phyloP scores from a whole-genome alignment of 1,284 basidiomycete species.

The Volvariella surrecta region DNA sequence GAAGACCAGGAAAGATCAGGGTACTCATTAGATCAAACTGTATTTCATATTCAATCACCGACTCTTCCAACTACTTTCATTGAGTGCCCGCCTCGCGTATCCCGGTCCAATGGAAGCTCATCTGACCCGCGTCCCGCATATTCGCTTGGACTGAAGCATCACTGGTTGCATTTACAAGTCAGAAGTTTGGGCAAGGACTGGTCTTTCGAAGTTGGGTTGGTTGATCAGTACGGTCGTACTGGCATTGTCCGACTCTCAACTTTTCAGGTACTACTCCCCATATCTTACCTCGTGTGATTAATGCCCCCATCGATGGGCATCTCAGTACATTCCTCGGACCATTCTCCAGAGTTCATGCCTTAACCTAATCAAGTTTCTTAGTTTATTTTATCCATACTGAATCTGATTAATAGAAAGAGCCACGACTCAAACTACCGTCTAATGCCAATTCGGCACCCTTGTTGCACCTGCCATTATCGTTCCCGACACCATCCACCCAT shows the following conservation, averaged over 20 bases:
- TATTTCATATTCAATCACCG: constrained; percentile 81
- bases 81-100: constrained; percentile 34
- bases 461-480: constrained; percentile 66
- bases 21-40: constrained; percentile 51
- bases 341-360: neutral
- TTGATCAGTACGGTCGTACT: constrained; percentile 49
- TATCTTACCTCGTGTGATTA: constrained; percentile 10
- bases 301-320: neutral
- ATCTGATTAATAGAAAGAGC: constrained; percentile 40
- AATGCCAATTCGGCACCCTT: constrained; percentile 33
- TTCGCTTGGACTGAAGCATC: constrained; percentile 58
- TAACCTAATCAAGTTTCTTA: constrained; percentile 4
- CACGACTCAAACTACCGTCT: constrained; percentile 35
- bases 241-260: constrained; percentile 69
- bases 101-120: constrained; percentile 15
- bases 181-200: constrained; percentile 60
- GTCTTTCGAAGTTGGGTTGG: constrained; percentile 71
- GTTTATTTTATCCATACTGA: constrained; percentile 3
- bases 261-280: constrained; percentile 56
- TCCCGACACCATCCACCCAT: constrained; percentile 44
- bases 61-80: constrained; percentile 63
- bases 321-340: no score
- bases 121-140: constrained; percentile 6
- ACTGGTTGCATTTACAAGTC: constrained; percentile 72
- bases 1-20: constrained; percentile 23